Evolutionary conservation across 1,284 basidiomycete species (phyloP).

Genomic region (Puccinia hordei): DNA sequence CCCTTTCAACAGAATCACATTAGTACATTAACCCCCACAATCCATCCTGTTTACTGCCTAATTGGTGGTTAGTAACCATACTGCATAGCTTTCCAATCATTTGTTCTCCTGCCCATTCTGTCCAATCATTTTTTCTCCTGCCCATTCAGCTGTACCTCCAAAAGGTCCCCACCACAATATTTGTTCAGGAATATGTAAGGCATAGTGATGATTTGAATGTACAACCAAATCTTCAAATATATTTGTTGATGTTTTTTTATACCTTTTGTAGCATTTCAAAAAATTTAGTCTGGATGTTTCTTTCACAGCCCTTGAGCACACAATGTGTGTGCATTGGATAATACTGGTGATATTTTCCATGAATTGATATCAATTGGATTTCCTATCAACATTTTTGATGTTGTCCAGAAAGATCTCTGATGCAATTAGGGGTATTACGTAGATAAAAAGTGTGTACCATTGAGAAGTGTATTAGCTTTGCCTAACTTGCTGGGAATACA

Average conservation of each 20-base stretch:
- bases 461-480: not conserved
- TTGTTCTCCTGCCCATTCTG: too few species aligned
- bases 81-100: conserved; percentile 9
- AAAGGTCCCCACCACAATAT: conserved; percentile 36
- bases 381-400: too few species aligned
- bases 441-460: not conserved
- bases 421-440: not conserved
- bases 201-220: conserved; percentile 39
- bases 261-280: not conserved
- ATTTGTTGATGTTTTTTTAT: not conserved
- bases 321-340: conserved; percentile 47
- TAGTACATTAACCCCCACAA: too few species aligned
- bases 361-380: too few species aligned
- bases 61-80: not conserved
- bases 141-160: not conserved
- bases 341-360: conserved; percentile 33
- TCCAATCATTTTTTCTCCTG: too few species aligned
- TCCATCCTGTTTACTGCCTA: too few species aligned
- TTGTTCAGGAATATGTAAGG: conserved; percentile 4
- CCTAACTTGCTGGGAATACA: too few species aligned
- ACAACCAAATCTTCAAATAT: not conserved
- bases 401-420: too few species aligned
- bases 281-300: too few species aligned
- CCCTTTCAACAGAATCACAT: too few species aligned
- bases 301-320: not conserved